Conservation (phyloP, 805 yeast species). For the Cyberlindnera maclurae region DNA sequence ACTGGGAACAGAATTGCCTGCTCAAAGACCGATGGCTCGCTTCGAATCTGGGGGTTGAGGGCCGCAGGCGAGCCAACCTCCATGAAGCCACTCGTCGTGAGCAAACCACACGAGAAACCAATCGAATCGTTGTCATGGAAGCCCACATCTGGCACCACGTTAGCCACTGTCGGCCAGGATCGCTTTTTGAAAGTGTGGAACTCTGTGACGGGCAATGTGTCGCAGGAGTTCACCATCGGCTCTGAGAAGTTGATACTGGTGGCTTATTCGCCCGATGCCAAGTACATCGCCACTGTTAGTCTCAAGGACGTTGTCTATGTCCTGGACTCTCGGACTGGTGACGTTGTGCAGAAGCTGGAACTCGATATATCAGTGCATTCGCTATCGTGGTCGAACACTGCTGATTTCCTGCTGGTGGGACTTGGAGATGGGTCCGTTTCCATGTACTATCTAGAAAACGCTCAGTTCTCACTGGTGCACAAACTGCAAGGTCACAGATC, state of each 20-base stretch:
- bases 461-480: slow-evolving; percentile 5
- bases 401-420: slow-evolving; percentile 37
- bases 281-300: slow-evolving; percentile 37
- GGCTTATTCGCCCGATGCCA: slow-evolving; percentile 31
- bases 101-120: slow-evolving; percentile 32
- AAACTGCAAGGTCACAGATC: slow-evolving; percentile 42
- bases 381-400: slow-evolving; percentile 27
- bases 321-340: slow-evolving; percentile 27
- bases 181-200: slow-evolving; percentile 42
- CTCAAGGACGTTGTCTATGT: slow-evolving; percentile 31
- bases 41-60: slow-evolving; percentile 26
- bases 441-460: slow-evolving; percentile 7
- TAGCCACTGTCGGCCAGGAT: slow-evolving; percentile 46
- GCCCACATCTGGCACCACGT: slow-evolving; percentile 36
- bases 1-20: slow-evolving; percentile 24
- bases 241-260: slow-evolving; percentile 23
- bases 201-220: slow-evolving; percentile 26
- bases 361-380: slow-evolving; percentile 24
- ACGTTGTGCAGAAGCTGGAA: slow-evolving; percentile 22
- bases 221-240: slow-evolving; percentile 27
- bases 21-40: slow-evolving; percentile 22
- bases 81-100: slow-evolving; percentile 27
- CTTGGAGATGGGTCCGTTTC: slow-evolving; percentile 39
- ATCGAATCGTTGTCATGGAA: slow-evolving; percentile 42
- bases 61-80: slow-evolving; percentile 26